A percentile compares a stretch with the other conserved stretches of the same genome.
Evolutionary conservation across 495 filamentous ascomycete species (phyloP).

Genomic region (Aspergillus affinis): DNA sequence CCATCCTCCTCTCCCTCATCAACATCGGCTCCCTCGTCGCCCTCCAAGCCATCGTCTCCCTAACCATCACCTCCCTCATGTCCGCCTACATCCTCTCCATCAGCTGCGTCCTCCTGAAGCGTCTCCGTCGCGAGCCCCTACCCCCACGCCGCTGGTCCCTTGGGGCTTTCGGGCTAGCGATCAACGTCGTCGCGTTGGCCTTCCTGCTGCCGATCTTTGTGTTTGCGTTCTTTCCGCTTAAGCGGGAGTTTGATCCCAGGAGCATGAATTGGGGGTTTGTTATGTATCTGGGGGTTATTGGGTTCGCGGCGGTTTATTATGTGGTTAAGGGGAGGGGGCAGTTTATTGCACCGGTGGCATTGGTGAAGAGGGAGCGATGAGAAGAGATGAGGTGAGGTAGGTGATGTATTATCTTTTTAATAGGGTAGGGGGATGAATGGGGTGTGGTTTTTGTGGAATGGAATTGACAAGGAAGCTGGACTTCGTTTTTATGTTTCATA

Average conservation of each 20-base stretch:
- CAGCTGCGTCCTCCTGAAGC: conserved; percentile 46
- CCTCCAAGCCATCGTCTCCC: conserved; percentile 47
- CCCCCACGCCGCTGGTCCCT: conserved; percentile 49
- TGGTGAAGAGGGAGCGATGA: conserved; percentile 37
- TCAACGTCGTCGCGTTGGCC: conserved; percentile 43
- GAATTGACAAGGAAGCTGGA: not conserved
- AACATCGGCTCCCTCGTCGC: conserved; percentile 52
- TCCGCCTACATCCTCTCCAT: conserved; percentile 54
- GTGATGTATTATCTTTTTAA: too few relatives aligned
- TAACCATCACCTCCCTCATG: conserved; percentile 41
- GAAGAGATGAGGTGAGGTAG: not conserved
- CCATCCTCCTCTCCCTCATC: conserved; percentile 50
- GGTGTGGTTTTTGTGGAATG: not conserved
- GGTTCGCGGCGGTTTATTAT: conserved; percentile 49
- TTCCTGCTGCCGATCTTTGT: conserved; percentile 50
- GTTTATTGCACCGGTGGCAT: conserved; percentile 46
- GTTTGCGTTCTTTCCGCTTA: conserved; percentile 54
- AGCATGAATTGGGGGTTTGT: conserved; percentile 52
- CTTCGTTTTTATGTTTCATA: too few relatives aligned
- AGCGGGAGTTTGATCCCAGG: conserved; percentile 35
- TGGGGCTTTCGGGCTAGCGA: conserved; percentile 45
- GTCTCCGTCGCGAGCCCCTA: conserved; percentile 40
- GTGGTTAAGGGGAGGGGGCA: conserved; percentile 36
- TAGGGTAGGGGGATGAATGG: not conserved
- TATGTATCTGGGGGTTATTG: conserved; percentile 46